Base-by-base conservation (phyloP, 805 yeast genomes). In the Martiniozyma abietophila region DNA sequence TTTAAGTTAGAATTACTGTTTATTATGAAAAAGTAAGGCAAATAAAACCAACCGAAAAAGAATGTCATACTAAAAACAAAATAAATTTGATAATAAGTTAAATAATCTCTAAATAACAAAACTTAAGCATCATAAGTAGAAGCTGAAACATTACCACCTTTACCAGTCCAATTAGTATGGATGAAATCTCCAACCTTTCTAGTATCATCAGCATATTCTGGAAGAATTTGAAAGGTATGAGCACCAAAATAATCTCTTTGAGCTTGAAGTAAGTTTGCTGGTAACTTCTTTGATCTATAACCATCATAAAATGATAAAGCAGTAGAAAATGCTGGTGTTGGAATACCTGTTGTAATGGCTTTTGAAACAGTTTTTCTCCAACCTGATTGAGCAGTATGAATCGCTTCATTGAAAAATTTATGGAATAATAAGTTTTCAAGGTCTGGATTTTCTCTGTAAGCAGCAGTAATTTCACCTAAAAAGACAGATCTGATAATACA, bases 171-270 rank as follows among this genome's bases (percentile, higher is more conserved):
- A 92, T 89, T 89, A 59, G 92, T 73, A 71, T 89, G 98, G 64
- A 89, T 80, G 70, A 80, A 77, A 49, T 74, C 67, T 54, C 73
- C 92, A 48, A 65, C 76, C 68, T 92, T 89, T 66, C 82, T 73
- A 59, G 65, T 65, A 35, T 67, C 85, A 58, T 74, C 70, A 52
- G 85, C 95, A 53, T 53, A 62, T 64, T 89, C 92, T 52, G 95
- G 95, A 60, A 86, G 71, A 46, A 92, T 94, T 64, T 76, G 76
- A 86, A 92, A 89, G 58, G 98, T 92, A 76, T 89, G 98, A 48
- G 98, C 97, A 69, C 98, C 98, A 58, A 89, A 89, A 84, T 86
- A 89, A 65, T 89, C 98, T 76, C 98, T 85, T 76, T 89, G 98
- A 56, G 97, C 98, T 73, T 89, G 98, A 62, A 89, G 73, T 67